Evolutionary conservation across 2,329 filamentous ascomycete genomes (phyloP), one percentile per base, ranked within the genome.

Genomic region (Penicillium sp.): DNA sequence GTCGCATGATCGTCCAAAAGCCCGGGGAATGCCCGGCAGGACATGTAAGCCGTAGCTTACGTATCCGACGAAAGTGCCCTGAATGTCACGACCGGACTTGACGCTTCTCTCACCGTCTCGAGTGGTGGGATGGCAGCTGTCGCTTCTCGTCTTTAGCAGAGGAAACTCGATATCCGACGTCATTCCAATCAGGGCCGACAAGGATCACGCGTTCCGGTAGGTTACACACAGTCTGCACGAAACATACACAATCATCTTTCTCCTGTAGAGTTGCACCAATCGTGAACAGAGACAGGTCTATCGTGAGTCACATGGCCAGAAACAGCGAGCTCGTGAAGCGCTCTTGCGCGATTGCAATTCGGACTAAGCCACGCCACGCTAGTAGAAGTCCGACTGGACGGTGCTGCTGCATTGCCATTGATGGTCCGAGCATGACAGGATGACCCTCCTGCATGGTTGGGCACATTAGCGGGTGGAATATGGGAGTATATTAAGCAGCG

Each of bases 401-500:
- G 54, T 53, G 50, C 31, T 20, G 44, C 55, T 58, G 55, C 48
- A 63, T 56, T 48, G 39, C 5, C 22, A 22, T 13, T 41, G 22
- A 39, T 50, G 38, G 46, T 30, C 50, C 44, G 53, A 57, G 51
- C 53, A 57, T 58, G 54, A 51, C 47, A 49, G 54, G 44, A 53
- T 59, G 50, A 53, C 50, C 39, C 47, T 54, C 38, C 43, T 53
- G 51, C 46, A 49, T 48, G 40, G 49, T 16, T 33, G 33, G 14
- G 18, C 20, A 49, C 49, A 50, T 40, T 41, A 40, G 46, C 27
- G 36, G 20, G 27, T 31, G 50, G 33, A 33, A 44, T 35, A 44
- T 36, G 28, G 47, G 42, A 46, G 42, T 46, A 43, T 36, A 45
- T 44, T 36, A 56, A 60, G 63, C 55, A 66, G 62, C 57, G 65